phyloP scores from a whole-genome alignment of 2,329 filamentous ascomycete genomes.

The Ramichloridium luteum region DNA sequence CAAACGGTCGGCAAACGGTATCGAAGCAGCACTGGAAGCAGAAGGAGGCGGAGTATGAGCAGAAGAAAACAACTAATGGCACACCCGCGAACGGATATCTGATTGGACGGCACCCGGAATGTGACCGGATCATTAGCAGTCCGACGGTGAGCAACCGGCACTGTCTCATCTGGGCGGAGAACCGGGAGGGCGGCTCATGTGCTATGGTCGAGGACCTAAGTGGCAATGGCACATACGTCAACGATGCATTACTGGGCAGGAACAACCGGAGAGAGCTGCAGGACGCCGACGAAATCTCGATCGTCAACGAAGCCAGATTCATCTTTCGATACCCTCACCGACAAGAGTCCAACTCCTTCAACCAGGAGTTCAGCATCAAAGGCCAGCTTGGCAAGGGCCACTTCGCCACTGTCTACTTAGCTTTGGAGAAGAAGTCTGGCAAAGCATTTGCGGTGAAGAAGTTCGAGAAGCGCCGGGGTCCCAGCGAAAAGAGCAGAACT shows the following conservation, averaged over 20 bases:
- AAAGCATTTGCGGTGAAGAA: conserved; percentile 84
- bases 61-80: conserved; percentile 36
- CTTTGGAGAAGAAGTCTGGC: conserved; percentile 73
- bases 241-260: conserved; percentile 77
- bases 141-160: conserved; percentile 80
- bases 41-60: conserved; percentile 50
- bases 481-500: conserved; percentile 69
- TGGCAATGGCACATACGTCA: conserved; percentile 92
- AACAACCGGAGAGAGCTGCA: conserved; percentile 83
- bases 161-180: conserved; percentile 55
- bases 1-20: conserved; percentile 34
- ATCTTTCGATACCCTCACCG: conserved; percentile 80
- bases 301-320: conserved; percentile 75
- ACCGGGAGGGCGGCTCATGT: conserved; percentile 43
- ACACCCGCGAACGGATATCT: conserved; percentile 71
- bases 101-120: conserved; percentile 86
- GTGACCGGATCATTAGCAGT: conserved; percentile 58
- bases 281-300: conserved; percentile 81
- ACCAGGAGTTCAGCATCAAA: conserved; percentile 72
- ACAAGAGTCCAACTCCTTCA: conserved; percentile 62
- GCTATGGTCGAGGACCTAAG: conserved; percentile 88
- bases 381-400: conserved; percentile 88
- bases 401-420: conserved; percentile 87
- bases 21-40: conserved; percentile 43
- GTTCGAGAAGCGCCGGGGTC: conserved; percentile 74